Conservation (phyloP, 1,284 basidiomycete species). For the Cryptococcus hybrid region DNA sequence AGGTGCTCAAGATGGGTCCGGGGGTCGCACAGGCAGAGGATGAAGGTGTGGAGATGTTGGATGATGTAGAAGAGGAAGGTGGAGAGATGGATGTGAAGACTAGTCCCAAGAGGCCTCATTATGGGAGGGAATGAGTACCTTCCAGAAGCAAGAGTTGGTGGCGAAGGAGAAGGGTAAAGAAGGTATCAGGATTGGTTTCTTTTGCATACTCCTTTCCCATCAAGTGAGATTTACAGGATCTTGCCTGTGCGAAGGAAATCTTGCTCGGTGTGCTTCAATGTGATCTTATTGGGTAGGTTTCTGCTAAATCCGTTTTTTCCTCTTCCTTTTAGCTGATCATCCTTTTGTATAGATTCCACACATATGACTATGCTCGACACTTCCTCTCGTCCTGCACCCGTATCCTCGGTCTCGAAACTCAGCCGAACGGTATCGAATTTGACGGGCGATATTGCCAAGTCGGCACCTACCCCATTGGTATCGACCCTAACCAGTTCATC, state of each 20-base stretch:
- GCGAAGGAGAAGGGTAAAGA: constrained; percentile 48
- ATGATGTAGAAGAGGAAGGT: constrained; percentile 41
- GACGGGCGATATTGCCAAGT: constrained; percentile 94
- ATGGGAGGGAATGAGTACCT: constrained; percentile 34
- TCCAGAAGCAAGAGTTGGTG: constrained; percentile 43
- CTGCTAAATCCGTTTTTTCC: background rate
- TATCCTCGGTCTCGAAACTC: constrained; percentile 91
- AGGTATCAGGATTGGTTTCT: constrained; percentile 90
- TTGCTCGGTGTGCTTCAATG: constrained; percentile 92
- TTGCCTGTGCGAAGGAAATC: constrained; percentile 96
- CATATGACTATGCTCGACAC: constrained; percentile 98
- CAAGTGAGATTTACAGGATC: constrained; percentile 97
- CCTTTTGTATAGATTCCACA: constrained; percentile 70
- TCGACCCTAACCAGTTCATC: constrained; percentile 90
- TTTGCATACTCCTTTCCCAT: constrained; percentile 98
- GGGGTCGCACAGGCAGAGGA: constrained; percentile 28
- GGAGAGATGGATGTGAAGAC: constrained; percentile 24
- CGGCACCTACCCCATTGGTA: constrained; percentile 98
- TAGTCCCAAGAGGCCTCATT: constrained; percentile 16
- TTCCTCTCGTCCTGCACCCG: constrained; percentile 98
- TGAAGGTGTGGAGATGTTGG: constrained; percentile 40
- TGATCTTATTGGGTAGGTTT: constrained; percentile 74
- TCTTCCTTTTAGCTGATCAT: too few relatives aligned
- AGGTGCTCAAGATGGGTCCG: constrained; percentile 43
- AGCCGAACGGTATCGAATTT: constrained; percentile 97